These are phyloP conservation scores for Graphilbum fragrans DNA, from an alignment of 2,329 filamentous ascomycete genomes.

Conservation along the genomic window DNA sequence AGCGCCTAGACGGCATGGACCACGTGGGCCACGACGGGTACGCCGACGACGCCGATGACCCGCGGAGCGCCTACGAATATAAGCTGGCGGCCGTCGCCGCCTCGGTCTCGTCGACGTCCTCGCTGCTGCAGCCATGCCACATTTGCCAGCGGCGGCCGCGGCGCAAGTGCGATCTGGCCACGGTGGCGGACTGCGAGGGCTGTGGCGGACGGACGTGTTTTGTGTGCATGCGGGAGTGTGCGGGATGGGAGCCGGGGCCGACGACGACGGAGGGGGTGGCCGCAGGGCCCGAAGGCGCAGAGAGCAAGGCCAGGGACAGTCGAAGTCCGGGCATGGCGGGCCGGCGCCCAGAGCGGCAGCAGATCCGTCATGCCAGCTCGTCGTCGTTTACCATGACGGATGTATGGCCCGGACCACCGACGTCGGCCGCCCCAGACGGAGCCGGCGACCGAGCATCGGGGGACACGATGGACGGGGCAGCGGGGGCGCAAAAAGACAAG, in stretches of 20 bases:
- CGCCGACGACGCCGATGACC: neutral
- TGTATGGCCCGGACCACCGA: constrained; percentile 20
- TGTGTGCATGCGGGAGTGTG: constrained; percentile 55
- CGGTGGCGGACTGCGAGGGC: constrained; percentile 50
- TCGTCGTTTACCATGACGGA: constrained; percentile 39
- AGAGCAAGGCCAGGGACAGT: neutral
- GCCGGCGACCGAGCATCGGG: no score
- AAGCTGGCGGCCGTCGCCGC: neutral
- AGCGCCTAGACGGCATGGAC: neutral
- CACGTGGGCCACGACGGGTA: no score
- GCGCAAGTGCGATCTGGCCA: constrained; percentile 53
- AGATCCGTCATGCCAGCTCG: neutral
- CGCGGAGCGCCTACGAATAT: neutral
- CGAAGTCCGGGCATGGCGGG: no score
- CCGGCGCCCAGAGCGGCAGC: no score
- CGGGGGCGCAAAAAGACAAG: constrained; percentile 3
- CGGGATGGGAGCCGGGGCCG: constrained; percentile 29
- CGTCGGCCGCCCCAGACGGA: constrained; percentile 5
- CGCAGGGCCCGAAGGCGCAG: constrained; percentile 2
- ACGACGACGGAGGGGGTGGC: constrained; percentile 10
- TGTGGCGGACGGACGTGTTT: constrained; percentile 54
- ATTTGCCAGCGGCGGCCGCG: constrained; percentile 55
- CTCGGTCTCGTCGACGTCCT: neutral
- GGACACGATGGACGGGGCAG: no score
- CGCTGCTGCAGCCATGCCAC: constrained; percentile 38